These are phyloP conservation scores for Blechomonas ayalai DNA, from an alignment of 208 protist genomes.

Conservation along the genomic window DNA sequence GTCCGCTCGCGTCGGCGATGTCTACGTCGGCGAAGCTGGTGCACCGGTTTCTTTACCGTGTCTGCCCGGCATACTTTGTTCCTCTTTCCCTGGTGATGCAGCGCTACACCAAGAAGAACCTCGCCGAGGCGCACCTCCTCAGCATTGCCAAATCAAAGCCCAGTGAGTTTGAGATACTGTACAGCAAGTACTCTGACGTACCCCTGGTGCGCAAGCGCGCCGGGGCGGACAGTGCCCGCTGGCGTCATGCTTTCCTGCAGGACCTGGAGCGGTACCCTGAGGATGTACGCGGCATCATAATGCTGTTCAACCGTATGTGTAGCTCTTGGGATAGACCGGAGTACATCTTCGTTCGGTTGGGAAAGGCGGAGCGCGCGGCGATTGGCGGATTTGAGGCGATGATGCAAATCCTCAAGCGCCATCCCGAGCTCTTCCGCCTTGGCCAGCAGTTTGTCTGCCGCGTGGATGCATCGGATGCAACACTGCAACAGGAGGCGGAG, in stretches of 20 bases:
- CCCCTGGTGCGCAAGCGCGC: slow-evolving; percentile 50
- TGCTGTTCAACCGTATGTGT: slow-evolving; percentile 46
- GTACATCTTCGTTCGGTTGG: slow-evolving; percentile 74
- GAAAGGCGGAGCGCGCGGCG: slow-evolving; percentile 18
- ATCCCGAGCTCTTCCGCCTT: slow-evolving; percentile 59
- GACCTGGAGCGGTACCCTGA: slow-evolving; percentile 68
- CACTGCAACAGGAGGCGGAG: slow-evolving; percentile 29
- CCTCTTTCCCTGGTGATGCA: slow-evolving; percentile 53
- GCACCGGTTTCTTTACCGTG: slow-evolving; percentile 59
- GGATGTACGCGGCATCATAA: slow-evolving; percentile 47
- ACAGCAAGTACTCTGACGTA: slow-evolving; percentile 30
- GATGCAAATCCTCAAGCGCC: slow-evolving; percentile 39
- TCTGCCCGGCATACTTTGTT: slow-evolving; percentile 74
- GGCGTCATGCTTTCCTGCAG: slow-evolving; percentile 41
- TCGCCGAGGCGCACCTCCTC: slow-evolving; percentile 34
- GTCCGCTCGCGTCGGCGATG: slow-evolving; percentile 9
- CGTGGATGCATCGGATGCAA: slow-evolving; percentile 60
- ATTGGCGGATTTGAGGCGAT: slow-evolving; percentile 65
- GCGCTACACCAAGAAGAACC: slow-evolving; percentile 79
- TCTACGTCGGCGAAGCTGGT: slow-evolving; percentile 12
- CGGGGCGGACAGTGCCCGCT: slow-evolving; percentile 63
- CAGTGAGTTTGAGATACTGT: slow-evolving; percentile 59
- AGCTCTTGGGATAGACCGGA: slow-evolving; percentile 71
- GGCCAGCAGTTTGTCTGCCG: slow-evolving; percentile 66
- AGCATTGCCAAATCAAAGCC: slow-evolving; percentile 16